phyloP scores from a whole-genome alignment of 257 asterid genomes.

The Solanum appendiculatum region DNA sequence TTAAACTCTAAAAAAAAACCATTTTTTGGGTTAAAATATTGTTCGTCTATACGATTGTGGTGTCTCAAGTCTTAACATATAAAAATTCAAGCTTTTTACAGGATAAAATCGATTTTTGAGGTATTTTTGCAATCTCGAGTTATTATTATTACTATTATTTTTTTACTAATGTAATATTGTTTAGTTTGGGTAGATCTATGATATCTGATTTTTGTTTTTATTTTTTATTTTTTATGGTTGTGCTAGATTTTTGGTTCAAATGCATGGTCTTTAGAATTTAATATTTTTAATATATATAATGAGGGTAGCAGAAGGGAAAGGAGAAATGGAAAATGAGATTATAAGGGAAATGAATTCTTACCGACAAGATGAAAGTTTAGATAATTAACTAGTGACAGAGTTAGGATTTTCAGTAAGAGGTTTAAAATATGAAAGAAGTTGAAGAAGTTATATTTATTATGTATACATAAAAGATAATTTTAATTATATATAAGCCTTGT shows the following conservation, averaged over 20 bases:
- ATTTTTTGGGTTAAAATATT: not conserved
- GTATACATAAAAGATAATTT: too few species aligned
- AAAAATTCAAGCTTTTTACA: not conserved
- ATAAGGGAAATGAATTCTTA: too few species aligned
- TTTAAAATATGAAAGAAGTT: too few species aligned
- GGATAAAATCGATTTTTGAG: not conserved
- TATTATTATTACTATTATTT: not conserved
- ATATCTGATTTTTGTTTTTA: not conserved
- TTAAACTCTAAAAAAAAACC: not conserved
- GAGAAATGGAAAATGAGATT: too few species aligned
- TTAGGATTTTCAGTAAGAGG: too few species aligned
- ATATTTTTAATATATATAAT: too few species aligned
- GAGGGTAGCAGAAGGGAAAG: too few species aligned
- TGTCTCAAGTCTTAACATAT: not conserved
- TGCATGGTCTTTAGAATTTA: not conserved
- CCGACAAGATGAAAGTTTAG: too few species aligned
- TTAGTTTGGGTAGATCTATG: not conserved
- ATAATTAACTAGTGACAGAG: too few species aligned
- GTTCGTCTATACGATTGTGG: not conserved
- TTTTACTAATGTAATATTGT: not conserved
- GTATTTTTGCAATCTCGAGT: not conserved
- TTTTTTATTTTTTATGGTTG: not conserved
- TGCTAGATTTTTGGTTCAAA: not conserved
- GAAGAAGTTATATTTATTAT: too few species aligned
- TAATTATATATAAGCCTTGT: too few species aligned